These are phyloP conservation scores for Mycena capillaripes DNA, from an alignment of 768 basidiomycete species.

Conservation along the genomic window DNA sequence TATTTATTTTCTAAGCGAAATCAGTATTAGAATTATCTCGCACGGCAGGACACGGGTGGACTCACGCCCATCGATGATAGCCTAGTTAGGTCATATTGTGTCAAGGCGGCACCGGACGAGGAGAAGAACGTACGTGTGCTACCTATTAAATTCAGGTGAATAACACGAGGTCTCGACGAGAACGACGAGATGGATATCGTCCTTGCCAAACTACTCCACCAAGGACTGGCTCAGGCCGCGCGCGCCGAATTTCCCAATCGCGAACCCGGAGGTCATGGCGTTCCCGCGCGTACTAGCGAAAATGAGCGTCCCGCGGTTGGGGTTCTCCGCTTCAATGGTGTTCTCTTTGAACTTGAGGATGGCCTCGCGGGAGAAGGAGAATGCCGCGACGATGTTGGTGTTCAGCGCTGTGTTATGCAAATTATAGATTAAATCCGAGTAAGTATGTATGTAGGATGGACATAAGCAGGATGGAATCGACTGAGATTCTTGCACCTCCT, in stretches of 20 bases:
- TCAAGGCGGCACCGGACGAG: neutral
- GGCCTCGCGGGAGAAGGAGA: slow-evolving; percentile 74
- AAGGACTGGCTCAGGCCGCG: slow-evolving; percentile 78
- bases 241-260: slow-evolving; percentile 73
- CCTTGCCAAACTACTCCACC: slow-evolving; percentile 83
- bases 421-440: no score
- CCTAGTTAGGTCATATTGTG: neutral
- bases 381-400: slow-evolving; percentile 69
- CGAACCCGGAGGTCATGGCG: slow-evolving; percentile 68
- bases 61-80: slow-evolving; percentile 21
- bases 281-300: slow-evolving; percentile 78
- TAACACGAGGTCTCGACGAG: no score
- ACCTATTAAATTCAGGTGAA: neutral
- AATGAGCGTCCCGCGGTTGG: slow-evolving; percentile 76
- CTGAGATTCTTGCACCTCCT: slow-evolving; percentile 64
- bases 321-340: slow-evolving; percentile 59
- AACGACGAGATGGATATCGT: no score
- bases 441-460: no score
- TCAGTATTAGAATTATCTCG: no score
- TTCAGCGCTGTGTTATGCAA: slow-evolving; percentile 57
- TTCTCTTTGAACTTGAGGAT: slow-evolving; percentile 74
- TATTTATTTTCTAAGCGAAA: slow-evolving; percentile 50
- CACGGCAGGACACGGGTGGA: neutral
- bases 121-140: slow-evolving; percentile 17
- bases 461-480: no score